These are phyloP conservation scores for Ogataea minuta DNA, from an alignment of 805 yeast genomes.

Conservation along the genomic window DNA sequence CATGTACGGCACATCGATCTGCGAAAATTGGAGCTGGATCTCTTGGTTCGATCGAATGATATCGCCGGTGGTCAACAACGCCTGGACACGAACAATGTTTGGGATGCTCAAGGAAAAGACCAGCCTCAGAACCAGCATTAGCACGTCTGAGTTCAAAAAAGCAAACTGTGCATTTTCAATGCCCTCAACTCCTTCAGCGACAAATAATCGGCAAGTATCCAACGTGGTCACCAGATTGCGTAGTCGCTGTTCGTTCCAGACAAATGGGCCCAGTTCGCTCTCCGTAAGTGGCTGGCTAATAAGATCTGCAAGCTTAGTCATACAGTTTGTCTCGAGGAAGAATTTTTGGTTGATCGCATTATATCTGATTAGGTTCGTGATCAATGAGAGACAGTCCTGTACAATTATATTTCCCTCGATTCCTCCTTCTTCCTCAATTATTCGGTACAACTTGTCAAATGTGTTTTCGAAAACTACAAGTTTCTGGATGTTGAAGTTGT, in stretches of 20 bases:
- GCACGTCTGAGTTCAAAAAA: constrained; percentile 58
- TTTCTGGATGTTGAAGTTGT: constrained; percentile 84
- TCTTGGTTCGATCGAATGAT: constrained; percentile 63
- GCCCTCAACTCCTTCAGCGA: constrained; percentile 67
- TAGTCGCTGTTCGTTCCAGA: constrained; percentile 77
- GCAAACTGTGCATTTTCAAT: constrained; percentile 59
- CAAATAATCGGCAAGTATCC: constrained; percentile 71
- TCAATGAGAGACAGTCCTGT: constrained; percentile 79
- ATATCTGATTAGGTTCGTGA: constrained; percentile 70
- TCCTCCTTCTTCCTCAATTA: constrained; percentile 86
- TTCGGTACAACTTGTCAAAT: constrained; percentile 76
- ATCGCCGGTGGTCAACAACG: constrained; percentile 75
- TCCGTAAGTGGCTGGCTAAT: constrained; percentile 59
- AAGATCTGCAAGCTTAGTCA: constrained; percentile 60
- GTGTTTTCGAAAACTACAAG: constrained; percentile 93
- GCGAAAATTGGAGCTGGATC: constrained; percentile 69
- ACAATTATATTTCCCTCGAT: constrained; percentile 85
- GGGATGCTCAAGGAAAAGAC: constrained; percentile 69
- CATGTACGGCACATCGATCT: constrained; percentile 87
- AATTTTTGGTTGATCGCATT: constrained; percentile 88
- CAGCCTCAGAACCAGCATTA: constrained; percentile 63
- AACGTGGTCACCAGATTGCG: constrained; percentile 65
- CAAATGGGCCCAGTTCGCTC: constrained; percentile 41
- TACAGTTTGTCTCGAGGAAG: constrained; percentile 81
- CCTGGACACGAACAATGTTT: constrained; percentile 59